Evolutionary conservation across 2,329 filamentous ascomycete genomes (phyloP).

Genomic region (Stagonosporopsis tanaceti): DNA sequence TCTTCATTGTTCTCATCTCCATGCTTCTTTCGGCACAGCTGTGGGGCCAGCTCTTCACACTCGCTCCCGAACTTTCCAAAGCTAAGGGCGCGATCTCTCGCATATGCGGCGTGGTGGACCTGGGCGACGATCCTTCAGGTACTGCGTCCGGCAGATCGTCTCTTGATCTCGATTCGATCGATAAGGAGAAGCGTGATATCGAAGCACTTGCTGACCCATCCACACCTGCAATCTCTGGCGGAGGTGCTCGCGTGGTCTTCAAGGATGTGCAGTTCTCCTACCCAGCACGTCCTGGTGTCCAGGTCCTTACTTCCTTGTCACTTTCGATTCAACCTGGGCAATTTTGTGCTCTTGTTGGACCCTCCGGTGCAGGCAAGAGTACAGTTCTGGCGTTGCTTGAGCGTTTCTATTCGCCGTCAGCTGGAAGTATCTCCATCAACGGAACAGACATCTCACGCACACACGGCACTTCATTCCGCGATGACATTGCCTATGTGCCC

Average conservation of each 20-base stretch:
- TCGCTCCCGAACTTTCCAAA: conserved; percentile 77
- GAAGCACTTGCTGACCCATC: conserved; percentile 40
- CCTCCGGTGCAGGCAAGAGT: conserved; percentile 72
- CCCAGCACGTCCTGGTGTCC: conserved; percentile 66
- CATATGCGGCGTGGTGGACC: conserved; percentile 71
- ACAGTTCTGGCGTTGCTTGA: conserved; percentile 66
- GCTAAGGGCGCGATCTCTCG: conserved; percentile 73
- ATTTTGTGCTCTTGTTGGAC: conserved; percentile 71
- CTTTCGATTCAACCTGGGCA: conserved; percentile 66
- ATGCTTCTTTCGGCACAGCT: conserved; percentile 77
- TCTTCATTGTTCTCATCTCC: conserved; percentile 76
- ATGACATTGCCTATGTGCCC: conserved; percentile 57
- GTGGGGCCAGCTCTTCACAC: conserved; percentile 77
- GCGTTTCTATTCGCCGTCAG: conserved; percentile 62
- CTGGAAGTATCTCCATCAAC: conserved; percentile 63
- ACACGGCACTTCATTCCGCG: conserved; percentile 50
- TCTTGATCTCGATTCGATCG: conserved; percentile 77
- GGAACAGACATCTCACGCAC: conserved; percentile 56
- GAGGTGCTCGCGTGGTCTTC: conserved; percentile 60
- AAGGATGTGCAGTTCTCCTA: conserved; percentile 70
- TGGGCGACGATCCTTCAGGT: conserved; percentile 33
- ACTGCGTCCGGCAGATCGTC: conserved; percentile 86
- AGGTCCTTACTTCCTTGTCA: conserved; percentile 64
- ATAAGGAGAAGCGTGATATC: conserved; percentile 54
- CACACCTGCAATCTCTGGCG: conserved; percentile 74